phyloP scores from a whole-genome alignment of 1,284 basidiomycete genomes.

The Ceratobasidium papillatum region DNA sequence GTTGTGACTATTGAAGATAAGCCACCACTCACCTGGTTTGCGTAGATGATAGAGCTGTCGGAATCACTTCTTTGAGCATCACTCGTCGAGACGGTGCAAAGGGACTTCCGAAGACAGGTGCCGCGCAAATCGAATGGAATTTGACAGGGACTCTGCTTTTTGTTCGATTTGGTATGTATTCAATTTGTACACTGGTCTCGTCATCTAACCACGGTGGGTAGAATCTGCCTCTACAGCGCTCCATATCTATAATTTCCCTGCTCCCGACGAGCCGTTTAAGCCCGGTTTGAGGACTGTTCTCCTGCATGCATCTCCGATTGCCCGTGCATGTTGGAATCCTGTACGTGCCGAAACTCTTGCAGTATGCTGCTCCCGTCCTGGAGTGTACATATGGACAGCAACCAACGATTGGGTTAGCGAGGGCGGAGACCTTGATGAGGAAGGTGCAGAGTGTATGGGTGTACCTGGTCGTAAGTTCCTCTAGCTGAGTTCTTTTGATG shows the following conservation, averaged over 20 bases:
- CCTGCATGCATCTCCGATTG: constrained; percentile 66
- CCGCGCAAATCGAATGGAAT: constrained; percentile 80
- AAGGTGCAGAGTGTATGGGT: constrained; percentile 83
- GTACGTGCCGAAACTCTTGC: constrained; percentile 71
- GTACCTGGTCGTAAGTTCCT: constrained; percentile 74
- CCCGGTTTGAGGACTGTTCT: constrained; percentile 72
- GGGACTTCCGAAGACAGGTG: constrained; percentile 64
- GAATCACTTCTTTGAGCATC: constrained; percentile 60
- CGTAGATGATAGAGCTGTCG: constrained; percentile 66
- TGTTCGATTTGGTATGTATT: constrained; percentile 67
- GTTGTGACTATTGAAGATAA: neutral
- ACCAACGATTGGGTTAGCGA: constrained; percentile 75
- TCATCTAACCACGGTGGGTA: neutral
- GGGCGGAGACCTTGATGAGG: constrained; percentile 59
- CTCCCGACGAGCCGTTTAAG: constrained; percentile 60
- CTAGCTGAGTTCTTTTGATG: neutral
- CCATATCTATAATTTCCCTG: constrained; percentile 71
- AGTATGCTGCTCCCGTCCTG: constrained; percentile 71
- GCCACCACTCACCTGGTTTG: constrained; percentile 55
- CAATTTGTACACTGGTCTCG: neutral
- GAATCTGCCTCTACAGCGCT: constrained; percentile 60
- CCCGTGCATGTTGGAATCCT: constrained; percentile 79
- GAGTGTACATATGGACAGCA: constrained; percentile 72
- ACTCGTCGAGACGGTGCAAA: constrained; percentile 47
- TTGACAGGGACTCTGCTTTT: constrained; percentile 74